Base-by-base conservation (phyloP, 2,329 filamentous ascomycete species). In the Alternaria tenuissima region DNA sequence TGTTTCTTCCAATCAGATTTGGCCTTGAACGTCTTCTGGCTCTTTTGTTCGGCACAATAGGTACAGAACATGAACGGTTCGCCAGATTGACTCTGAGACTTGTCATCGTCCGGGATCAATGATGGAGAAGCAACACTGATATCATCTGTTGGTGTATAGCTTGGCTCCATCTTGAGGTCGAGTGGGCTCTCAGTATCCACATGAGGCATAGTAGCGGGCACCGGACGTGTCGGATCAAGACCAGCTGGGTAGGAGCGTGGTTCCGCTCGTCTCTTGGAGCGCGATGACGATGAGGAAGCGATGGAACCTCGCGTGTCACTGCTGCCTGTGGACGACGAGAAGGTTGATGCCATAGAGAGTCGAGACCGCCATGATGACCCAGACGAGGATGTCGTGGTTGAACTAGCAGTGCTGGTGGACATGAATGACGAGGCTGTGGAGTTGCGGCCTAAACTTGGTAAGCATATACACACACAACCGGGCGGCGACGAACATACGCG, bases 1-100 rank as follows among this genome's bases (percentile, higher is more conserved):
- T 79, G 76, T 54, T 78, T 78, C 59, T 78, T 78, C 76, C 76
- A 79, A 48, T 79, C 76, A 1, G 76, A 78, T 52, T 78, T 78
- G 8, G 75, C 76, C 49, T 77, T 76, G 68, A 78, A 78, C 0
- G 75, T 78, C 55, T 78, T 78, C 34, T 72, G 53, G 14, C 64
- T 69, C 52, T 76, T 76, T 18, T 70, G 65, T 43, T 78, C 76
- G 46, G 76, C 73, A 53, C 76, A 78, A 52, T 76, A 78, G 1
- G 76, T 78, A 59, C 76, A 78, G 51, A 78, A 78, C 74, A 77
- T 76, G 68, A 69, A 75, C 5, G 75, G 71, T 16, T 78, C 75
- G 4, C 74, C 74, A 1, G 69, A 56, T 36, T 69, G 73, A 39
- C 61, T 65, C 51, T 70, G 59, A 38, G 61, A 52, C 62, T 72